Base-by-base conservation (phyloP, 257 asterid species). In the Agastache rugosa region DNA sequence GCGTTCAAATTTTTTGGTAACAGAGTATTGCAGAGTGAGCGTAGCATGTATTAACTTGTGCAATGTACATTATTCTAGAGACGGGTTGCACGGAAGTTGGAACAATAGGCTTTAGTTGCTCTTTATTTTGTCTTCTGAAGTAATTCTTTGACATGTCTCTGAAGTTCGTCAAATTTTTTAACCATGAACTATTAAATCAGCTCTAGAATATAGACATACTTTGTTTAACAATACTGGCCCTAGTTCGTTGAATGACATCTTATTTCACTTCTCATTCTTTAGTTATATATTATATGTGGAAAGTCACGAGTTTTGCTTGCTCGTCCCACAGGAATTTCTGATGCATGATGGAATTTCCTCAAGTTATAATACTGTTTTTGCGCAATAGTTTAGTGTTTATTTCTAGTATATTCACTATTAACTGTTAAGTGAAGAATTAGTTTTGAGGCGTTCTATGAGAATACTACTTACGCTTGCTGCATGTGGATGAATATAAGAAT, bases 401-500 rank as follows among this genome's bases (percentile, higher is more conserved):
- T 16, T 10, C 50, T 79, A 66, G 20, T 53, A 31, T 50, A 35
- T n/a, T 35, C 16, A n/a, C 51, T 41, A 41, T n/a, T 19, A 4
- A 35, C 51, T 63, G 22, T 12, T 15, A 4, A 41, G 71, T 67
- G 76, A 34, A 60, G 31, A 10, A 42, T 11, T 23, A 61, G 31
- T 23, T 54, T 35, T 53, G 11, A 39, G 64, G 64, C 42, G 62
- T 76, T 45, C 35, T 54, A 51, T 75, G 39, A 62, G 67, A 50
- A 53, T 68, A 41, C 66, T 69, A 47, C 48, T 69, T 72, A 25
- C 71, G 53, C 79, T 11, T 16, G 45, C 72, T 66, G 68, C 53
- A 15, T 17, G 17, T 37, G 23, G 14, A 29, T 67, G 34, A 67
- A 56, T 68, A 67, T 65, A 71, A 34, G 17, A 74, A 58, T 27